Evolutionary conservation across 2,329 filamentous ascomycete genomes (phyloP), one percentile per base, ranked within the genome.

Genomic region (Phaeosphaeriaceae sp.): DNA sequence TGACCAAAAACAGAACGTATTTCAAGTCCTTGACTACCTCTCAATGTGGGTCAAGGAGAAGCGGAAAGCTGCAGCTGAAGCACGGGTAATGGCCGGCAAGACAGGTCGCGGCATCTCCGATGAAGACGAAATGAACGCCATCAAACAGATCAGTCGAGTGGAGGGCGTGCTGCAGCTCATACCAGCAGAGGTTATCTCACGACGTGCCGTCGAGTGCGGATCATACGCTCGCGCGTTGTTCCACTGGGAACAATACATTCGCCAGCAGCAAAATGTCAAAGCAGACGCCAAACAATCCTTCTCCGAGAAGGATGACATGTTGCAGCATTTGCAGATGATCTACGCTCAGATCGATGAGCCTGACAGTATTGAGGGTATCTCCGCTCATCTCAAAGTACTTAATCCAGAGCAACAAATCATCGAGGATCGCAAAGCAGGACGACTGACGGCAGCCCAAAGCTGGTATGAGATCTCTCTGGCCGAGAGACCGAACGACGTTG

Each of bases 341-440:
- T 99, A 99, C 77, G 92, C 93, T 1, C 91, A 97, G 68, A 98
- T 99, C 60, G 95, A 99, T 71, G 95, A 99, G 69, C 96, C 95
- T 0, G 95, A 99, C 77, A 94, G 94, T 1, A 89, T 99, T 32
- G 94, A 98, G 74, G 95, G 95, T 2, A 94, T 99, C 60, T 97
- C 94, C 1, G 89, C 93, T 21, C 91, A 95, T 74, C 82, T 98
- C 2, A 90, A 91, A 58, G 88, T 93, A 11, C 82, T 98, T n/a
- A 92, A 96, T 65, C 90, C 97, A 51, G 91, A 97, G 60, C 94
- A 97, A 74, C 94, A 98, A 74, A 91, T 97, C 30, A 84, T 97
- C 55, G 93, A 96, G 69, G 93, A 99, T 78, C 88, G 91, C 57
- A 98, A 97, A 77, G 92, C 94, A 21, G 95, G 95, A 3, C 86